Conservation (phyloP, 2,329 filamentous ascomycete species). For the Colletotrichum sp. region DNA sequence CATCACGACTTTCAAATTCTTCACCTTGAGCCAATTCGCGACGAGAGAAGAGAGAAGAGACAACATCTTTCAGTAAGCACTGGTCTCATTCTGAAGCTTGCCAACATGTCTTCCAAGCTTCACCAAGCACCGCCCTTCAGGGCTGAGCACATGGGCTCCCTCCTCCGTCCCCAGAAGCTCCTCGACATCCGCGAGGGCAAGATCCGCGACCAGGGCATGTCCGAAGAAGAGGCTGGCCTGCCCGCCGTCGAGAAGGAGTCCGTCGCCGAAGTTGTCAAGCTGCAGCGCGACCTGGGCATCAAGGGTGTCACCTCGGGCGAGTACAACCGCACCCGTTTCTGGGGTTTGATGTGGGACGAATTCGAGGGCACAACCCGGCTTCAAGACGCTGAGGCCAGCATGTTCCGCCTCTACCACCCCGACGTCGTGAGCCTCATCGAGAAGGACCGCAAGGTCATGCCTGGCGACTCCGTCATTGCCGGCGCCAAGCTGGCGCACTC, state of each 20-base stretch:
- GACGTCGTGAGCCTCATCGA: constrained; percentile 60
- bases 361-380: constrained; percentile 54
- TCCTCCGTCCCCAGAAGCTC: constrained; percentile 66
- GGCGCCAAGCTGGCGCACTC: constrained; percentile 51
- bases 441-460: constrained; percentile 58
- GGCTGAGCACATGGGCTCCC: constrained; percentile 77
- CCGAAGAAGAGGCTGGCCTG: constrained; percentile 56
- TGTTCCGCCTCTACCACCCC: constrained; percentile 61
- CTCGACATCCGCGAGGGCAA: constrained; percentile 60
- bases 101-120: constrained; percentile 8
- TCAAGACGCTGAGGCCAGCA: constrained; percentile 53
- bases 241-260: constrained; percentile 67
- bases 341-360: constrained; percentile 60
- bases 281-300: constrained; percentile 71
- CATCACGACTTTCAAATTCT: neutral
- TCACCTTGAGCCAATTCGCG: neutral
- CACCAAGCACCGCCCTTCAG: constrained; percentile 62
- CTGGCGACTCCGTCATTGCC: constrained; percentile 60
- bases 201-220: constrained; percentile 55
- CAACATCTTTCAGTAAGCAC: no score
- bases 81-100: rapidly evolving
- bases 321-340: constrained; percentile 57
- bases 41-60: neutral
- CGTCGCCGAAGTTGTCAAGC: constrained; percentile 69
- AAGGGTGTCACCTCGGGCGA: constrained; percentile 75